Evolutionary conservation across 2,329 filamentous ascomycete species (phyloP).

Genomic region (Calonectria pauciramosa): DNA sequence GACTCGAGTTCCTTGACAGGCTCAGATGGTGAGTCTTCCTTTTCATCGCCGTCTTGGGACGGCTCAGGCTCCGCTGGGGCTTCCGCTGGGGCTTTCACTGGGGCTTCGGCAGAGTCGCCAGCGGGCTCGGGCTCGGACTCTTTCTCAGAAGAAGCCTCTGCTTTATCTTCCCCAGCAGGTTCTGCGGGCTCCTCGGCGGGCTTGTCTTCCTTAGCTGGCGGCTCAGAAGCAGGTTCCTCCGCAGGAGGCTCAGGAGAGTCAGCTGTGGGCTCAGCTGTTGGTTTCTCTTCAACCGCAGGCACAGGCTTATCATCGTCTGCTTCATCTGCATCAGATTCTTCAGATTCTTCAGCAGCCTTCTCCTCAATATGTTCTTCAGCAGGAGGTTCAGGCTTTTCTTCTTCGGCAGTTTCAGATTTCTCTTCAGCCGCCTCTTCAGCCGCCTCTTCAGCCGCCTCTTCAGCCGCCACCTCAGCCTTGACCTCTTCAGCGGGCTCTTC

Average conservation of each 20-base stretch:
- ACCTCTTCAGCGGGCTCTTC: background rate
- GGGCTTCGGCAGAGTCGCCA: background rate
- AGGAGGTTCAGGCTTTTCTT: constrained; percentile 10
- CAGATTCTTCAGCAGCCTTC: background rate
- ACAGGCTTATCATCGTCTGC: constrained; percentile 8
- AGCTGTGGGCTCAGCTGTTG: background rate
- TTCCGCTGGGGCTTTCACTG: background rate
- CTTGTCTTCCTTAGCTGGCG: background rate
- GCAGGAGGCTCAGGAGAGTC: background rate
- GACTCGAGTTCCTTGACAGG: constrained; percentile 12
- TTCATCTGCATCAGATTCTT: background rate
- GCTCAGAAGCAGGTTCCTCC: background rate
- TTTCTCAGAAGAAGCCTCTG: background rate
- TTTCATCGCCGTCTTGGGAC: background rate
- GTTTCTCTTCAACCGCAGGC: background rate
- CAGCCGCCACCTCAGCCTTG: background rate
- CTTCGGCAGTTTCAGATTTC: background rate
- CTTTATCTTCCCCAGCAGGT: background rate
- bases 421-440: background rate
- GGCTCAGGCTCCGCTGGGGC: constrained; percentile 17
- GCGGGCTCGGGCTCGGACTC: background rate
- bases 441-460: background rate
- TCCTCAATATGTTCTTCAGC: constrained; percentile 6
- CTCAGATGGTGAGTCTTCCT: background rate
- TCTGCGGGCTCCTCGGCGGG: background rate